Evolutionary conservation across 495 filamentous ascomycete genomes (phyloP).

Genomic region (Hypoxylon lenormandii): DNA sequence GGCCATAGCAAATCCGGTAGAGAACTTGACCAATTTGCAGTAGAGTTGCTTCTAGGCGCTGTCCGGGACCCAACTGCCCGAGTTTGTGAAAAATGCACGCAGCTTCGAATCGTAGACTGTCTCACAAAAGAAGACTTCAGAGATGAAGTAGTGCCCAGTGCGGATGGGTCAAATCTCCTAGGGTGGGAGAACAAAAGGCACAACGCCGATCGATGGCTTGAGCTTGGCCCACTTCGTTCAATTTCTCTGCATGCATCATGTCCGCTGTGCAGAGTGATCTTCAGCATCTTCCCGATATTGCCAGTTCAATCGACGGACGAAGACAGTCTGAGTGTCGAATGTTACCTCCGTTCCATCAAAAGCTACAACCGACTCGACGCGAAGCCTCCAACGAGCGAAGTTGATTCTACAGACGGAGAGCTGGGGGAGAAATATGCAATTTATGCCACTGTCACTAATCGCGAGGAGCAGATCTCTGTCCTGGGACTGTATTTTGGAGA

Average conservation of each 20-base stretch:
- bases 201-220: slow-evolving; percentile 11
- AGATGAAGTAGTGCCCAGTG: not conserved
- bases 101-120: not conserved
- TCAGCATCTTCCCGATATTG: slow-evolving; percentile 22
- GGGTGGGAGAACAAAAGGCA: slow-evolving; percentile 1
- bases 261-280: slow-evolving; percentile 42
- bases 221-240: slow-evolving; percentile 21
- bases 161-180: not conserved
- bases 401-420: not conserved
- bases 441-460: not conserved
- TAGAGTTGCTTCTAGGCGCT: not conserved
- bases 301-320: not conserved
- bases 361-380: slow-evolving; percentile 4
- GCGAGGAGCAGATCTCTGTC: not conserved
- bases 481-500: not conserved
- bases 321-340: slow-evolving; percentile 12
- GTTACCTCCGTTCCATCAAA: slow-evolving; percentile 4
- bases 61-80: not conserved
- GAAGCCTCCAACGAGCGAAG: not conserved
- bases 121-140: slow-evolving; percentile 1
- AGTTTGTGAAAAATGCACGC: not conserved
- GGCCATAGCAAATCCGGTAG: not conserved
- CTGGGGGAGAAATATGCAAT: not conserved
- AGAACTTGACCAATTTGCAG: not conserved
- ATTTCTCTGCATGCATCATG: slow-evolving; percentile 16